Conservation (phyloP, 2,329 filamentous ascomycete genomes). For the Cladosporium sphaerospermum region DNA sequence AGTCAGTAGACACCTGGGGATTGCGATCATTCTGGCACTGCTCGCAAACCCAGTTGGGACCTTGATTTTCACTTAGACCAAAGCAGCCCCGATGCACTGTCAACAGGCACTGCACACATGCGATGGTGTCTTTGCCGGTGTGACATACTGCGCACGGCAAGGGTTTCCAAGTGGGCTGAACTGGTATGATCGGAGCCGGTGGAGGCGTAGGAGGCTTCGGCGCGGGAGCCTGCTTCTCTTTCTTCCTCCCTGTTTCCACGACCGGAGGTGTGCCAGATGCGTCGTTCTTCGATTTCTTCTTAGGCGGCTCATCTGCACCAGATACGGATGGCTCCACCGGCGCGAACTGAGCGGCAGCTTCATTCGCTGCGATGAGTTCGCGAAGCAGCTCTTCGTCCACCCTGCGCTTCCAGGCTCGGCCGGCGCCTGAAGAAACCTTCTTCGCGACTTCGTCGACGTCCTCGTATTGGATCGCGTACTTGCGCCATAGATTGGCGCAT, state of each 20-base stretch:
- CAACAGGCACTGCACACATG: conserved; percentile 82
- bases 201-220: conserved; percentile 51
- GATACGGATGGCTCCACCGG: conserved; percentile 19
- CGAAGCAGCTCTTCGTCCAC: conserved; percentile 89
- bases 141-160: conserved; percentile 83
- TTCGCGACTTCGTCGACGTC: conserved; percentile 85
- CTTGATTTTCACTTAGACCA: conserved; percentile 63
- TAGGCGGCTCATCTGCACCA: conserved; percentile 43
- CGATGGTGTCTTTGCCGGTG: conserved; percentile 63
- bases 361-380: conserved; percentile 61
- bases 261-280: conserved; percentile 8
- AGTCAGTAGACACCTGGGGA: conserved; percentile 85
- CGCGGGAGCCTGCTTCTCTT: conserved; percentile 39
- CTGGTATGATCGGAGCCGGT: conserved; percentile 61
- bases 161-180: conserved; percentile 69
- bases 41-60: conserved; percentile 74
- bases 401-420: conserved; percentile 77
- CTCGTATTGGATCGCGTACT: conserved; percentile 94
- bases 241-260: conserved; percentile 54
- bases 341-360: conserved; percentile 32
- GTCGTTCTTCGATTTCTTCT: conserved; percentile 55
- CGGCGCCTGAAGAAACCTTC: conserved; percentile 76
- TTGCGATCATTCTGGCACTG: conserved; percentile 93
- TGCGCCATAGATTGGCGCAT: conserved; percentile 89
- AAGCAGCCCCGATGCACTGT: conserved; percentile 92